Evolutionary conservation across 2,329 filamentous ascomycete species (phyloP).

Genomic region (Cladosporium sp.): DNA sequence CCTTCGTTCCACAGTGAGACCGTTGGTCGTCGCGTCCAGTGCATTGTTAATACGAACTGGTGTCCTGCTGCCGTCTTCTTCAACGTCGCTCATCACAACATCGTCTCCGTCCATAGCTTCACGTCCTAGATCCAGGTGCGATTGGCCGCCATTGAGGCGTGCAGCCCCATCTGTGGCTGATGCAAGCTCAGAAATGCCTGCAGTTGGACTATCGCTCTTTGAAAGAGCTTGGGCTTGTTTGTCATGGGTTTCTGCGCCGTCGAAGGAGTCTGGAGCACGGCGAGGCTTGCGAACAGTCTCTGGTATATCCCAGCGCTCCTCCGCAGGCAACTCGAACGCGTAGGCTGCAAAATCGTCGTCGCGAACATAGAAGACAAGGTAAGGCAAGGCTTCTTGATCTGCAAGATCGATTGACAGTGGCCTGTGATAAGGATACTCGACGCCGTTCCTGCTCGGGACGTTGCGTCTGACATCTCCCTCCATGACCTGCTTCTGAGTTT

Average conservation of each 20-base stretch:
- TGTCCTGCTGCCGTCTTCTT: slow-evolving; percentile 18
- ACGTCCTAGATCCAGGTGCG: not conserved
- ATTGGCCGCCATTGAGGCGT: not conserved
- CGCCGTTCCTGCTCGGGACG: not conserved
- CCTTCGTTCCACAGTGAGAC: slow-evolving; percentile 26
- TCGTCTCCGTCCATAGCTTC: slow-evolving; percentile 43
- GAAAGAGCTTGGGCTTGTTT: not conserved
- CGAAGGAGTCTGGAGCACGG: not conserved
- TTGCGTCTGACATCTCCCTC: not conserved
- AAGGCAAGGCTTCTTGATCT: slow-evolving; percentile 43
- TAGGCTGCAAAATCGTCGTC: slow-evolving; percentile 43
- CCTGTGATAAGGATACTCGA: slow-evolving; percentile 5
- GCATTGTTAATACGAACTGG: slow-evolving; percentile 30
- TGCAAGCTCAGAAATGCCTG: not conserved
- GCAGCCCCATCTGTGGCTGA: not conserved
- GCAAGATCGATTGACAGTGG: slow-evolving; percentile 1
- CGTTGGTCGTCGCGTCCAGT: slow-evolving; percentile 47
- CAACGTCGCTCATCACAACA: slow-evolving; percentile 34
- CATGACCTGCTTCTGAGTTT: slow-evolving; percentile 56
- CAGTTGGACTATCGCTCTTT: slow-evolving; percentile 5
- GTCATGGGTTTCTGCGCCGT: not conserved
- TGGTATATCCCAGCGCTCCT: slow-evolving; percentile 19
- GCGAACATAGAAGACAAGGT: slow-evolving; percentile 58
- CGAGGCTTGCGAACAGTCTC: slow-evolving; percentile 14
- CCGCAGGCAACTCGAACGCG: slow-evolving; percentile 37